These are phyloP conservation scores for Hansenula anomala DNA, from an alignment of 1,139 yeast species.

Conservation along the genomic window DNA sequence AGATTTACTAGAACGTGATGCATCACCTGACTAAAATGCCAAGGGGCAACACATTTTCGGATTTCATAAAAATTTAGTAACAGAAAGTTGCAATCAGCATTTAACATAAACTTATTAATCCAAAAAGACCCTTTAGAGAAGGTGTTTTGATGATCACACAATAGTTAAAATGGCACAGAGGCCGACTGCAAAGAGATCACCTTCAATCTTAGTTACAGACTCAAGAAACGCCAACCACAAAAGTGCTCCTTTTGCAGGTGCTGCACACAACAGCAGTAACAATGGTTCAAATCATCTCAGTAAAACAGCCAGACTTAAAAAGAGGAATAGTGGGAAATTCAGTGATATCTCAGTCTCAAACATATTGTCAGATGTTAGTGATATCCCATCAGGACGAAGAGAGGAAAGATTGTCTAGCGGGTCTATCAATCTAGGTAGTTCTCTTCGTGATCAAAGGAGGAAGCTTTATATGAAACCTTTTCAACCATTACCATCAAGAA, in stretches of 20 bases:
- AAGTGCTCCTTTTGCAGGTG: constrained; percentile 80
- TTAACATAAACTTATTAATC: no score
- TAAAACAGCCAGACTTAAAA: constrained; percentile 19
- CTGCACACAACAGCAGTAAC: constrained; percentile 18
- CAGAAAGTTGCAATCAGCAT: no score
- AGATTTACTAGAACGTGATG: no score
- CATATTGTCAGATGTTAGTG: constrained; percentile 69
- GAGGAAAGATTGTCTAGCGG: constrained; percentile 32
- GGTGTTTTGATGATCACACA: not conserved
- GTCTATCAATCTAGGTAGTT: constrained; percentile 20
- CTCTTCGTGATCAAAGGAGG: constrained; percentile 6
- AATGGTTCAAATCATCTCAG: constrained; percentile 3
- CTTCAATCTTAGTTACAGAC: constrained; percentile 91
- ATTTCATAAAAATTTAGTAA: no score
- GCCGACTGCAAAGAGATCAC: constrained; percentile 84
- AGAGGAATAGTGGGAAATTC: constrained; percentile 33
- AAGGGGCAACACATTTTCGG: no score
- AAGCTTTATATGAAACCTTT: constrained; percentile 49
- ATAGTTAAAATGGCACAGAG: constrained; percentile 24
- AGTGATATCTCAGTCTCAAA: constrained; percentile 71
- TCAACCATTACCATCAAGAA: constrained; percentile 74
- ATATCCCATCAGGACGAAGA: constrained; percentile 63
- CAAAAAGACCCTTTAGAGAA: no score
- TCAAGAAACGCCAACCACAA: constrained; percentile 63
- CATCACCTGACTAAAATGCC: no score